Base-by-base conservation (phyloP, 139 green algal species). In the Chlamydomonas sp. region DNA sequence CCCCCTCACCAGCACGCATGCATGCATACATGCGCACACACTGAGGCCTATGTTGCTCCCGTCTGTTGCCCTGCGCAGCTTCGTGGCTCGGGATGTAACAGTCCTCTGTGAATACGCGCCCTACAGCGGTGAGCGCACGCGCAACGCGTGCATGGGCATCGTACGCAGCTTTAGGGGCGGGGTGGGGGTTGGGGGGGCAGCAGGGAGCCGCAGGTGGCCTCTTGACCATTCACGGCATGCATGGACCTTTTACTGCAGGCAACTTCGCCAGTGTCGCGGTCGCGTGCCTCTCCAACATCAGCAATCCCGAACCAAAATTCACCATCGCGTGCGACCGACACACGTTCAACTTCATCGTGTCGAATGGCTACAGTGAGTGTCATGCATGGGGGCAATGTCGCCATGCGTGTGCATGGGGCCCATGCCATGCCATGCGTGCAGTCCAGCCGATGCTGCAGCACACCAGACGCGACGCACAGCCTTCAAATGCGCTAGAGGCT, bases 251-350 rank as follows among this genome's bases (percentile, higher is more conserved):
- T n/a, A 54, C 10, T 61, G 50, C 58, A 66, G 58, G 93, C 28
- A 98, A 98, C 71, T 98, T 98, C 76, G 85, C 75, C 58, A 90
- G 87, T 1, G 85, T 98, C 24, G 91, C 90, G 0, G 81, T 96
- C 8, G 85, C 97, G 72, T 96, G 90, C 65, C 69, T 97, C 16
- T 76, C 89, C 24, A 88, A 88, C 31, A 63, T 91, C 29, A 36
- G 79, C 10, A 89, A 83, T 60, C 82, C 73, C 28, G 82, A 92
- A 28, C 67, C 62, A 58, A 84, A 83, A 38, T 85, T 90, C 50
- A 95, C 87, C 5, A 89, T 89, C 49, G 83, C 77, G 10, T 83
- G 80, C 58, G 89, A 94, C 69, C 34, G 76, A 1, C 90, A 95
- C 73, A 93, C 88, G 6, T 94, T 96, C 78, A 95, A 96, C 70